Evolutionary conservation across 805 yeast species (phyloP).

Genomic region (Nakazawaea anatomiae): DNA sequence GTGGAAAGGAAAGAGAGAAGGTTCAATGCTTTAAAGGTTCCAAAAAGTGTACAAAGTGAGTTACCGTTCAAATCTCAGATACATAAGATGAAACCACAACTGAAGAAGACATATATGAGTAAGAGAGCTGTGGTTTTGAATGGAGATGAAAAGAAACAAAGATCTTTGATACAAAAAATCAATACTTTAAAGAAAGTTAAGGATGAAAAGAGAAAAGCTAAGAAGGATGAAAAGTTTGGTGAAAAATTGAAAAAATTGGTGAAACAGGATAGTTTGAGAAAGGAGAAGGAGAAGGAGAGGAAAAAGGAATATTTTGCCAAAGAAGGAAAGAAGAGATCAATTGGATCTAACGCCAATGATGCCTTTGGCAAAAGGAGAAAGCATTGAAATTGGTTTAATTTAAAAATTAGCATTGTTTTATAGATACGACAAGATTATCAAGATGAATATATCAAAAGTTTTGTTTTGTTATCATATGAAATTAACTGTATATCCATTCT

Average conservation of each 20-base stretch:
- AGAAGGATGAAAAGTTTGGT: slow-evolving; percentile 70
- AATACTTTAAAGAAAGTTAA: slow-evolving; percentile 81
- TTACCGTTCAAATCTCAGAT: slow-evolving; percentile 93
- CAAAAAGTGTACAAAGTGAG: slow-evolving; percentile 65
- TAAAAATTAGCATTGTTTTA: no score
- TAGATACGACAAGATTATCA: no score
- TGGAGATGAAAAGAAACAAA: slow-evolving; percentile 90
- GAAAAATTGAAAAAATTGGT: slow-evolving; percentile 72
- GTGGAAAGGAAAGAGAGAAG: slow-evolving; percentile 79
- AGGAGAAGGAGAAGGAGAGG: slow-evolving; percentile 73
- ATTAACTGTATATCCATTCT: no score
- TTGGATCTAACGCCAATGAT: slow-evolving; percentile 23
- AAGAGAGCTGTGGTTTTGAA: slow-evolving; percentile 92
- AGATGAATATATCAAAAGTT: no score
- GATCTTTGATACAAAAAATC: slow-evolving; percentile 82
- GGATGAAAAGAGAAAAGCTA: slow-evolving; percentile 67
- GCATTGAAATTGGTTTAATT: background rate
- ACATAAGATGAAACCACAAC: slow-evolving; percentile 82
- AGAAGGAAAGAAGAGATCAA: slow-evolving; percentile 59
- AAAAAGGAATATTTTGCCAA: slow-evolving; percentile 82
- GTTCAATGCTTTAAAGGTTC: slow-evolving; percentile 85
- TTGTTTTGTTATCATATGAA: no score
- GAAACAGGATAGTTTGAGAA: slow-evolving; percentile 63
- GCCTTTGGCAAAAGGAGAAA: slow-evolving; percentile 20
- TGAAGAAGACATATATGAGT: slow-evolving; percentile 68